Base-by-base conservation (phyloP, 2,329 filamentous ascomycete species). In the Emericellopsis atlantica region DNA sequence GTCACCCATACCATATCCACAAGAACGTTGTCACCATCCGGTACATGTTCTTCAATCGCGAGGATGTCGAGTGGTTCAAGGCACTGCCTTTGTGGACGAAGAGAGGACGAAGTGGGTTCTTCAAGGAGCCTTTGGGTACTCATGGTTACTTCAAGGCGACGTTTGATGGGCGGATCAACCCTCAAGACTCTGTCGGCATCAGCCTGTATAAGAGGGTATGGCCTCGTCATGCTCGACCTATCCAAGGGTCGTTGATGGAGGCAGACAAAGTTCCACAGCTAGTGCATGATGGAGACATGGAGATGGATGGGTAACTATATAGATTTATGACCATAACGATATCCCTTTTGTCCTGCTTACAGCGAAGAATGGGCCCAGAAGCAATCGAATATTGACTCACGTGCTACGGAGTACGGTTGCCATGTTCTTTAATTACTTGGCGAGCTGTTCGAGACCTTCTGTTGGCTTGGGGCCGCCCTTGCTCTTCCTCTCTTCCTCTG, bases 71-170 rank as follows among this genome's bases (percentile, higher is more conserved):
- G 50, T 98, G 92, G 89, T 98, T 96, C 76, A 94, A 95, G 68
- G 90, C 90, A 1, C 61, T 98, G 56, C 90, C 92, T 45, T 64
- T 98, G 47, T 98, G 90, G 89, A 98, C 92, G 5, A 85, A 79
- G 66, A 69, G 90, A 24, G 92, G 92, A 6, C 72, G 92, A 46
- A 85, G 79, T 49, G 92, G 92, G 8, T 95, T 81, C 59, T 79
- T 98, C 68, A 95, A 95, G 70, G 92, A 98, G 68, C 75, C 82
- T 43, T 66, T 98, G 39, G 92, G 92, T 52, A 98, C 92, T 31
- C 92, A 98, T 61, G 92, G 92, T n/a, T 98, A 98, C 67, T 96
- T 96, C 75, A 98, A 98, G 72, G 92, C 92, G 11, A 95, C 84
- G 2, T 98, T 98, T 65, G 93, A 98, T 59, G 87, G 81, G 11